Evolutionary conservation across 805 yeast species (phyloP), one percentile per base, ranked within the genome.

Genomic region (Suhomyces sp.): DNA sequence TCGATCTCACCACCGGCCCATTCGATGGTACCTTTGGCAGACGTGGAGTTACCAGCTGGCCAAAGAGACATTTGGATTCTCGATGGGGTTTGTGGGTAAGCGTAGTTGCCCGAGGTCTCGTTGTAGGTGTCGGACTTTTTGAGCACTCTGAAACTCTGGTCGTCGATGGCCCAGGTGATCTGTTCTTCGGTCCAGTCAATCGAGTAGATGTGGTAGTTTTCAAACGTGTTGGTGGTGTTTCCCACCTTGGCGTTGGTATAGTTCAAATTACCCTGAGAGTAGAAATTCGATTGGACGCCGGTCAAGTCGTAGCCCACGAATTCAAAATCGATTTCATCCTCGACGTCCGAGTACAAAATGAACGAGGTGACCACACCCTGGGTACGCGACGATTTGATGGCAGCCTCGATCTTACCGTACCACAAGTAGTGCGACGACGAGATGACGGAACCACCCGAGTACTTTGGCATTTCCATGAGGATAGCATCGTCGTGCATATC

Each of bases 241-340:
- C 74, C 63, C 58, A 77, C 73, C 15, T 57, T 64, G 57, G 82
- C 78, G 67, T 88, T 87, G 33, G 85, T 77, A 69, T 84, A 88
- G 75, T 88, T 81, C 64, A 84, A 74, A 31, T 74, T 69, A 68
- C 93, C 97, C 66, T 87, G 84, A 68, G 82, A 84, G 75, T 88
- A 92, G 78, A 67, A 91, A 72, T 92, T 92, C 26, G 91, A 76
- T 77, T 92, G 92, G 1, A 85, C 88, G 22, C 70, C 66, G 31
- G 79, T 77, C 63, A 88, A 70, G 63, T 87, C 82, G 63, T 81
- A 80, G 54, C 98, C 98, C 57, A 90, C 86, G 60, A 84, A 86
- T 74, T 92, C 97, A 65, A 72, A 85, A 80, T 92, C 97, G 62
- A 91, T 80, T 78, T 92, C 97, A 75, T 91, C 97, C 77, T 88